Conservation (phyloP, 2,329 filamentous ascomycete genomes). For the Didymella segeticola region DNA sequence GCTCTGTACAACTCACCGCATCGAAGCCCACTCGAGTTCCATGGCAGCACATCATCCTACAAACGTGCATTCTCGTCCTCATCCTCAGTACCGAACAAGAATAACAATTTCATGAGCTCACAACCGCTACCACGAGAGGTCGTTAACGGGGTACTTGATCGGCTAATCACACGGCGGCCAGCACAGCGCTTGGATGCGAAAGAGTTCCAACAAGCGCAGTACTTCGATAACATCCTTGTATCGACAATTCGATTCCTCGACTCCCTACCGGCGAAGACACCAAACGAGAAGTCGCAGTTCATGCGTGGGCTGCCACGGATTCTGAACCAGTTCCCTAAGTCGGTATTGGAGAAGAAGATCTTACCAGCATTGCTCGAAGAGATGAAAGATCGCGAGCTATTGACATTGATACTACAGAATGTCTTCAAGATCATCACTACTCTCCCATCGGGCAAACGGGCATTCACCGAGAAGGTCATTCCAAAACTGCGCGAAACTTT, state of each 20-base stretch:
- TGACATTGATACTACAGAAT: slow-evolving; percentile 87
- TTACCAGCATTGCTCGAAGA: slow-evolving; percentile 89
- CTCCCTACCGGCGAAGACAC: slow-evolving; percentile 86
- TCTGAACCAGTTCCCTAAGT: slow-evolving; percentile 88
- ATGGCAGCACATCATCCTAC: slow-evolving; percentile 82
- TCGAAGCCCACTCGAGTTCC: slow-evolving; percentile 80
- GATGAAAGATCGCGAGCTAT: slow-evolving; percentile 86
- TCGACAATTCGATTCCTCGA: slow-evolving; percentile 97
- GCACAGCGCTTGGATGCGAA: slow-evolving; percentile 85
- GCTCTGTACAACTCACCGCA: slow-evolving; percentile 96
- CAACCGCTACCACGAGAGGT: slow-evolving; percentile 82
- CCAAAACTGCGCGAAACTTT: slow-evolving; percentile 86
- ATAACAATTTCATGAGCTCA: slow-evolving; percentile 85
- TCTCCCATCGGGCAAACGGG: slow-evolving; percentile 73
- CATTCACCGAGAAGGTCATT: slow-evolving; percentile 86
- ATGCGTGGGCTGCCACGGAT: slow-evolving; percentile 88
- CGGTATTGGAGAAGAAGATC: slow-evolving; percentile 93
- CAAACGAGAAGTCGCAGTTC: slow-evolving; percentile 89
- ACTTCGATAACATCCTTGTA: slow-evolving; percentile 96
- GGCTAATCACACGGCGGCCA: slow-evolving; percentile 84
- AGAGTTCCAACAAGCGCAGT: slow-evolving; percentile 93
- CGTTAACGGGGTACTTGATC: slow-evolving; percentile 75
- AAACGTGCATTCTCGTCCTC: slow-evolving; percentile 82
- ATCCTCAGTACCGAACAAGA: slow-evolving; percentile 76
- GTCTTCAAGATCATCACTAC: slow-evolving; percentile 87